Percentiles rank a stretch among this genome's conserved stretches.
phyloP scores from a whole-genome alignment of 1,284 basidiomycete species.

The Golubevia pallescens region DNA sequence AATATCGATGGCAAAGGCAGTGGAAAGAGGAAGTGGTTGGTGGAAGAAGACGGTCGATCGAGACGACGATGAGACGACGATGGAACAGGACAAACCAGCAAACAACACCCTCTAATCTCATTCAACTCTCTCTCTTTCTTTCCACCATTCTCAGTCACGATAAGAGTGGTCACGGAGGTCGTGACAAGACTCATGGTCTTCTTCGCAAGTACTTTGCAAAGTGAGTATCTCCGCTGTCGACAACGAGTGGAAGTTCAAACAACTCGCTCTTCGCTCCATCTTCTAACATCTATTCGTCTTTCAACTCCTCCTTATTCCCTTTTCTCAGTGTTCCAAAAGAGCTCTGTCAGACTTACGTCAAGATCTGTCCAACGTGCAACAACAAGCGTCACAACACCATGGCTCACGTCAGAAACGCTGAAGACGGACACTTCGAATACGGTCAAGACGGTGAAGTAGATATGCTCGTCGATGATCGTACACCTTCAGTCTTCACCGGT shows the following conservation, averaged over 20 bases:
- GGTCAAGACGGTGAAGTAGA: background rate
- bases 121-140: background rate
- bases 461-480: background rate
- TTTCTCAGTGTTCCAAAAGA: conserved; percentile 12
- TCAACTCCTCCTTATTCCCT: background rate
- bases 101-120: background rate
- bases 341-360: conserved; percentile 11
- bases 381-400: conserved; percentile 1
- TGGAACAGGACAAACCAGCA: no score
- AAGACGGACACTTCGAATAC: background rate
- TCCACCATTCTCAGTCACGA: conserved; percentile 7
- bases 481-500: background rate
- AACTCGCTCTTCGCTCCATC: background rate
- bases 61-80: background rate
- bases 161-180: conserved; percentile 7
- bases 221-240: conserved; percentile 3
- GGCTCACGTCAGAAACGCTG: background rate
- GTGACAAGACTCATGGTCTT: conserved; percentile 12
- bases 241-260: background rate
- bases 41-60: background rate
- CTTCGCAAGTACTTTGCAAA: conserved; percentile 10
- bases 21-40: background rate
- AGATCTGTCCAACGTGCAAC: conserved; percentile 12
- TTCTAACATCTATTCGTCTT: background rate
- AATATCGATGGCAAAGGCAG: no score